Conservation (phyloP, 2,329 filamentous ascomycete species). For the Fusarium brachygibbosum region DNA sequence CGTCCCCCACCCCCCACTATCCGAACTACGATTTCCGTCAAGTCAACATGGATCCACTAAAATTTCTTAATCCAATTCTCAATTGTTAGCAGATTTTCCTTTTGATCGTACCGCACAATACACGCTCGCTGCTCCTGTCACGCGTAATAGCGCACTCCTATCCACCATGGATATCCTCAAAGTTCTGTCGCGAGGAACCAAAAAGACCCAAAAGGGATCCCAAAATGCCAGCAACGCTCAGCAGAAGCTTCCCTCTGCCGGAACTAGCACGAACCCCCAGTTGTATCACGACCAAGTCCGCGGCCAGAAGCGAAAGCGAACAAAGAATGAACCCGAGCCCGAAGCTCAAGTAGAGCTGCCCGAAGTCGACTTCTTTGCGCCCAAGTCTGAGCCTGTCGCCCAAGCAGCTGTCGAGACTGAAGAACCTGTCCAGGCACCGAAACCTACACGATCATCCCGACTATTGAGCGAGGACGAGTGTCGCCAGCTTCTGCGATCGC, state of each 20-base stretch:
- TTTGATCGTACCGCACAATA: constrained; percentile 14
- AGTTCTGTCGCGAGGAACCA: constrained; percentile 78
- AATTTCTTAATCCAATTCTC: constrained; percentile 44
- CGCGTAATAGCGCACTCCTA: constrained; percentile 3
- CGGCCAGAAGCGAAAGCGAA: constrained; percentile 69
- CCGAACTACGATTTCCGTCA: constrained; percentile 20
- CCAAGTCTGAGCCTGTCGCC: constrained; percentile 55
- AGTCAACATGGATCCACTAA: constrained; percentile 42
- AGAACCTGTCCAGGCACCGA: constrained; percentile 47
- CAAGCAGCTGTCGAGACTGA: constrained; percentile 49
- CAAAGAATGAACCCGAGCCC: constrained; percentile 53
- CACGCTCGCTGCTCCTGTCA: constrained; percentile 16
- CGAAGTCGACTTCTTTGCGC: constrained; percentile 72
- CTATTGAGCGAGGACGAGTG: constrained; percentile 77
- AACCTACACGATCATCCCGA: constrained; percentile 49
- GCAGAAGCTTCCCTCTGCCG: constrained; percentile 72
- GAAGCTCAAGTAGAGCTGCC: constrained; percentile 55
- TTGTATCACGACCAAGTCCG: constrained; percentile 72
- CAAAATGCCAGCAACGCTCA: constrained; percentile 49
- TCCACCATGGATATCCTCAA: constrained; percentile 77
- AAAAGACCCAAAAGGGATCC: constrained; percentile 61
- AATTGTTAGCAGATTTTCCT: constrained; percentile 38
- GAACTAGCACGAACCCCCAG: constrained; percentile 75
- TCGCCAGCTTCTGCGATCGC: constrained; percentile 79
- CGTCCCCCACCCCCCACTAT: constrained; percentile 39